Base-by-base conservation (phyloP, 2,329 filamentous ascomycete species). In the Exophiala sp. region DNA sequence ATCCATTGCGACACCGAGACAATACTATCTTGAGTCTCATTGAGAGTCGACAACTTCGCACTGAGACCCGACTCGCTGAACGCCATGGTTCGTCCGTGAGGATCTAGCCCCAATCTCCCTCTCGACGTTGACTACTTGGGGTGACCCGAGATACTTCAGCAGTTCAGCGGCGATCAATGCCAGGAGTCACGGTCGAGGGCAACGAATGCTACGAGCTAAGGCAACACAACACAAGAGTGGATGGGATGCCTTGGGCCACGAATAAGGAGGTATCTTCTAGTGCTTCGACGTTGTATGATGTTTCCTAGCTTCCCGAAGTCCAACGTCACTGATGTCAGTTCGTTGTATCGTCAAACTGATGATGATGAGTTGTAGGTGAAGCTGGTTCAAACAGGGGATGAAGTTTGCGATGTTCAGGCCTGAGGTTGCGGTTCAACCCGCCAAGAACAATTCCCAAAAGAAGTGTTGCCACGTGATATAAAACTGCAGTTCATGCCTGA, bases 1-100 rank as follows among this genome's bases (percentile, higher is more conserved):
- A 98, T 93, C 94, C 94, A 98, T 82, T 97, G 91, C 50, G 93
- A 89, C 56, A 95, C 90, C 29, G 88, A 91, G 54, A 95, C 82
- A 64, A 98, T 97, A 70, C 89, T 94, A 67, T 98, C 93, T 68
- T 98, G 91, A 9, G 89, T 95, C 71, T 98, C 94, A 70, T 95
- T 96, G 56, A 98, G 80, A 35, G 89, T 88, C 24, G 90, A 94
- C 46, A 98, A 83, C 74, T 96, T 96, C 46, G 91, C 88, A 67
- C 90, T 82, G 48, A 98, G 89, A 40, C 89, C 87, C 73, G 98
- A 93, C 70, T 97, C 90, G 59, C 86, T 93, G 72, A 95, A 97
- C 39, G 93, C 84, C 91, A 98, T 96, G 53, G 52, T 68, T 37
- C 14, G 14, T 13, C 9, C 10, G 14, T 16, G 14, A 6, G 9